Base-by-base conservation (phyloP, 257 asterid species). In the Leonotis leonurus region DNA sequence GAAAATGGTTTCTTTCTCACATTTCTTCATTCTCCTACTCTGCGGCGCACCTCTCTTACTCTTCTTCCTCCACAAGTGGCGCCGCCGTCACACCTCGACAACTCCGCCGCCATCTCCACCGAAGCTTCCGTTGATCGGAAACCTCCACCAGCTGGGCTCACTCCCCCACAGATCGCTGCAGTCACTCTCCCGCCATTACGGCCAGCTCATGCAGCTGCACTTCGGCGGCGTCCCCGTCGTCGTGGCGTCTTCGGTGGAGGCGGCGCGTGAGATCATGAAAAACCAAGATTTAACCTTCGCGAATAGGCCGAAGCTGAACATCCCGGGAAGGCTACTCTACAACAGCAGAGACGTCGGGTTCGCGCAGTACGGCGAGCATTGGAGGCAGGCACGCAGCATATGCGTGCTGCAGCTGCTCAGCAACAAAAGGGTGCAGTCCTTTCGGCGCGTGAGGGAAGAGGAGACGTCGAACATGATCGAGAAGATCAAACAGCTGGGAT, bases 391-490 rank as follows among this genome's bases (percentile, higher is more conserved):
- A 7, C 65, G 73, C 26, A 69, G 80, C 69, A 46, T 83, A 5
- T 68, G 75, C 6, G 85, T 83, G 5, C 64, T 78, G 29, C 88
- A 84, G 13, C 55, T 82, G 14, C 63, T 79, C 26, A 81, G 81
- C 18, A 76, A 52, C 68, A 79, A 57, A 17, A 65, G 73, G 59
- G 87, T 82, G 14, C 70, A 46, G 0, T 79, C 81, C 0, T 82
- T 40, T 56, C 48, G 65, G 3, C 4, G 7, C 5, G 33, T 75
- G 5, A 57, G 81, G 1, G 83, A 71, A 7, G 78, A 79, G 54
- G 81, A 74, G 43, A 77, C 78, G 4, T 20, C 73, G 2, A n/a
- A 32, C 8, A 63, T 81, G 82, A 50, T 81, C 1, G 65, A 70
- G 54, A 77, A 43, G 11, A 78, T 81, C 1, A 13, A 0, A 43